Percentiles rank a stretch among this genome's conserved stretches.
Conservation (phyloP, 2,329 filamentous ascomycete species). For the Dothidotthia symphoricarpi region DNA sequence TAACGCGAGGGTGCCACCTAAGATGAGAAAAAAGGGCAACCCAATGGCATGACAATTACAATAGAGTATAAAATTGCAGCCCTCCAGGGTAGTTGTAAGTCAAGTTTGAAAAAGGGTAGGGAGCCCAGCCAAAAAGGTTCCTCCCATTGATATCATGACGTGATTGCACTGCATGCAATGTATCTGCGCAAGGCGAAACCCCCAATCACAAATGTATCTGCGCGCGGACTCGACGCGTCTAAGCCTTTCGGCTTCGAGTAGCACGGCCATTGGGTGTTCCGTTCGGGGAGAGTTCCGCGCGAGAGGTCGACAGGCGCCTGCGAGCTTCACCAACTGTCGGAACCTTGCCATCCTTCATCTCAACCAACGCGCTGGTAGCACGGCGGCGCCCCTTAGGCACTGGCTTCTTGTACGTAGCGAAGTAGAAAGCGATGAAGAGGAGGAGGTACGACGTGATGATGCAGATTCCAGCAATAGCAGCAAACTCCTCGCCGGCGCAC, state of each 20-base stretch:
- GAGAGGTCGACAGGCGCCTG: slow-evolving; percentile 49
- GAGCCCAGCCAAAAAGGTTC: too few species aligned
- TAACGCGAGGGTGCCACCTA: slow-evolving; percentile 9
- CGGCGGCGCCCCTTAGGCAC: slow-evolving; percentile 70
- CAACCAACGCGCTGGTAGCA: slow-evolving; percentile 80
- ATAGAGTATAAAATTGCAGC: slow-evolving; percentile 10
- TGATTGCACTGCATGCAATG: too few species aligned
- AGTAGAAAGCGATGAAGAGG: slow-evolving; percentile 98
- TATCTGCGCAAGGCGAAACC: too few species aligned
- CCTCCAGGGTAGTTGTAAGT: slow-evolving; percentile 1
- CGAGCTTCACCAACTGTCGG: slow-evolving; percentile 54
- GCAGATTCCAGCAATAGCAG: slow-evolving; percentile 85
- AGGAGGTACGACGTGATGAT: slow-evolving; percentile 94
- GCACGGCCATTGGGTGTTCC: slow-evolving; percentile 56
- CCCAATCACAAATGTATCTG: too few species aligned
- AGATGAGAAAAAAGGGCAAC: slow-evolving; percentile 4
- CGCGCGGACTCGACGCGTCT: slow-evolving; percentile 25
- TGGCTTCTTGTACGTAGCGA: slow-evolving; percentile 90
- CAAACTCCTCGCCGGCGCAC: slow-evolving; percentile 96
- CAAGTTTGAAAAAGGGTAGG: too few species aligned
- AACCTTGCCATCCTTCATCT: slow-evolving; percentile 73
- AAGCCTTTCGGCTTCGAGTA: slow-evolving; percentile 70
- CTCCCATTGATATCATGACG: too few species aligned
- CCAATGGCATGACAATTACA: slow-evolving; percentile 14
- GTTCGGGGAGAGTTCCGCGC: slow-evolving; percentile 48